Percentiles rank a stretch among this genome's conserved stretches.
Evolutionary conservation across 2,329 filamentous ascomycete genomes (phyloP).

Genomic region (Pseudocercospora eumusae): DNA sequence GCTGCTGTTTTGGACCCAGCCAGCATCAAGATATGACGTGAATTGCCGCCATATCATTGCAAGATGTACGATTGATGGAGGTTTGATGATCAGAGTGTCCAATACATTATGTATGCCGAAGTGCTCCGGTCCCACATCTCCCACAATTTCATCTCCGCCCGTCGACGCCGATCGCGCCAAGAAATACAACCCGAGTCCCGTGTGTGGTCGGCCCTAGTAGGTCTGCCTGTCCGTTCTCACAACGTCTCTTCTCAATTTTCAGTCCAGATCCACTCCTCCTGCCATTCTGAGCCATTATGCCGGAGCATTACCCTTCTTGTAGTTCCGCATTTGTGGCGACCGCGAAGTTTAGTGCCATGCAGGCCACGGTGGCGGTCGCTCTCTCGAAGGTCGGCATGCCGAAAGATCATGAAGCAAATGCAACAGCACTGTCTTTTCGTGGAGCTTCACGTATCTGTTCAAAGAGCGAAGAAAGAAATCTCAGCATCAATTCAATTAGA

Average conservation of each 20-base stretch:
- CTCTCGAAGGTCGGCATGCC: not conserved
- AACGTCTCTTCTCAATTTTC: not conserved
- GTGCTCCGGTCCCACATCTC: not conserved
- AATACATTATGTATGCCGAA: not conserved
- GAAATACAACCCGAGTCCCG: constrained; percentile 1
- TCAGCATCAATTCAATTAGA: not conserved
- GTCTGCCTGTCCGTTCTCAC: too few relatives aligned
- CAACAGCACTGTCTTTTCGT: constrained; percentile 20
- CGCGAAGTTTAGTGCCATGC: not conserved
- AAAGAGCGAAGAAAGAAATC: not conserved
- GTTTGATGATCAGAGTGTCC: not conserved
- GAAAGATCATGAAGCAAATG: not conserved
- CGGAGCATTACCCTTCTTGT: not conserved
- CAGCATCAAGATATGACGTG: not conserved
- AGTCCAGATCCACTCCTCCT: not conserved
- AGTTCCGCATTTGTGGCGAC: not conserved
- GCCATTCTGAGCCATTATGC: not conserved
- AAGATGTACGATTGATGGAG: not conserved
- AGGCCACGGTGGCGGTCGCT: not conserved
- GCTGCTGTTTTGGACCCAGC: not conserved
- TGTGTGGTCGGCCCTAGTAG: not conserved
- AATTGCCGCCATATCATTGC: not conserved
- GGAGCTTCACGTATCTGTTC: constrained; percentile 5
- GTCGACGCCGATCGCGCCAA: not conserved
- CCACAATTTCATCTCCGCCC: not conserved